Evolutionary conservation across 2,329 filamentous ascomycete species (phyloP).

Genomic region (Tolypocladium inflatum): DNA sequence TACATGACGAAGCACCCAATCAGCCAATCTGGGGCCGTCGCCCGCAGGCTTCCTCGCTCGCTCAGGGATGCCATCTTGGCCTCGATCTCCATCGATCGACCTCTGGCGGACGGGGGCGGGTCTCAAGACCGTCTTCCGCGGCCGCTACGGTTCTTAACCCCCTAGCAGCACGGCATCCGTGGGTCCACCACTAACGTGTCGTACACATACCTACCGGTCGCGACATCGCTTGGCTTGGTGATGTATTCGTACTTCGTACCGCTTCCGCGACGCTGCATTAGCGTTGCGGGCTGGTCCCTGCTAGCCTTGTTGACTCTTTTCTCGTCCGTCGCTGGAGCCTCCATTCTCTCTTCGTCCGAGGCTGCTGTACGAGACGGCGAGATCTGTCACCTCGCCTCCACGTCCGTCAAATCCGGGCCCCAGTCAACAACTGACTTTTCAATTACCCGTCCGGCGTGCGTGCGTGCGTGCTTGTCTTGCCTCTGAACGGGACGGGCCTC

Average conservation of each 20-base stretch:
- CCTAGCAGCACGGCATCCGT: neutral
- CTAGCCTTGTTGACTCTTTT: constrained; percentile 14
- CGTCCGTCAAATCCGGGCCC: neutral
- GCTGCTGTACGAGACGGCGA: neutral
- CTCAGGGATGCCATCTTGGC: no score
- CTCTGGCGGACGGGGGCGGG: neutral
- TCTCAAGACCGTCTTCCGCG: neutral
- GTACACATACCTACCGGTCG: neutral
- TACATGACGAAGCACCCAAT: neutral
- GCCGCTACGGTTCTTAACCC: neutral
- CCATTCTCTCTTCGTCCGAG: neutral
- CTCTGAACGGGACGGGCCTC: neutral
- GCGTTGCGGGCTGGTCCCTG: neutral
- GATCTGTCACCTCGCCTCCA: neutral
- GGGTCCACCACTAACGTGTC: neutral
- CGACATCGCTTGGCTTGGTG: neutral
- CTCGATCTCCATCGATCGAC: no score
- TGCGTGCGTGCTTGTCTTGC: neutral
- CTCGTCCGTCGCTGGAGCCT: constrained; percentile 1
- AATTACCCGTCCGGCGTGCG: neutral
- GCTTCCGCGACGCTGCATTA: neutral
- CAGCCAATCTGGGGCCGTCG: neutral
- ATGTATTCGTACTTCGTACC: no score
- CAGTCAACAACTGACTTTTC: neutral
- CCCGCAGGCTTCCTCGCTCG: no score